These are phyloP conservation scores for Globisporangium apiculatum DNA, from an alignment of 352 stramenopile species.

Conservation along the genomic window DNA sequence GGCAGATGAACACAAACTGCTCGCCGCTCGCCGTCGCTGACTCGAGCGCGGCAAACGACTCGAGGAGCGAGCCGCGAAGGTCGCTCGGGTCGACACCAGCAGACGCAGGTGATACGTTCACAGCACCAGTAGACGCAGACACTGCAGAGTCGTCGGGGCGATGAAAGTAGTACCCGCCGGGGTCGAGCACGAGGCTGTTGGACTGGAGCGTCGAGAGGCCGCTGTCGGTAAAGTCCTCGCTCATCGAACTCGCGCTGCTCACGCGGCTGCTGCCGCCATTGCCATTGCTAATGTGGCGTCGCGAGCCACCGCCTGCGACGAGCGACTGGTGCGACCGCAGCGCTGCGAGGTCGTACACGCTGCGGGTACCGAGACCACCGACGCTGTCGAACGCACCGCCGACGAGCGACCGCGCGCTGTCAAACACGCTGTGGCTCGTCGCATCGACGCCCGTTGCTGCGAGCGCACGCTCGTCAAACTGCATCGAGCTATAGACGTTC, in stretches of 20 bases:
- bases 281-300: slow-evolving; percentile 18
- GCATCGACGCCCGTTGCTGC: slow-evolving; percentile 19
- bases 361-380: not conserved
- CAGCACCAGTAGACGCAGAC: no score
- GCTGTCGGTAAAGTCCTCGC: slow-evolving; percentile 26
- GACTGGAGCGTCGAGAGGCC: slow-evolving; percentile 24
- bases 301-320: slow-evolving; percentile 13
- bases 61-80: slow-evolving; percentile 49
- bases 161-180: slow-evolving; percentile 69
- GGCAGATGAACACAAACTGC: slow-evolving; percentile 77
- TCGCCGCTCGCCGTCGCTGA: slow-evolving; percentile 19
- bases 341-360: slow-evolving; percentile 16
- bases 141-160: slow-evolving; percentile 10
- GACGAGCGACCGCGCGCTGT: slow-evolving; percentile 21
- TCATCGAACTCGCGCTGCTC: slow-evolving; percentile 45
- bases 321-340: slow-evolving; percentile 24
- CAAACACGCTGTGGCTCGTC: slow-evolving; percentile 16
- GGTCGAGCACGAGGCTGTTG: slow-evolving; percentile 61
- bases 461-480: slow-evolving; percentile 37
- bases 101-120: no score
- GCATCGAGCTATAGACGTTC: slow-evolving; percentile 30
- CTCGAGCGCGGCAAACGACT: slow-evolving; percentile 46
- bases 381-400: not conserved
- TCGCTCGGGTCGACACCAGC: slow-evolving; percentile 11
- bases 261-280: slow-evolving; percentile 24